Conservation (phyloP, 768 basidiomycete species). For the Albatrellus ellisii region DNA sequence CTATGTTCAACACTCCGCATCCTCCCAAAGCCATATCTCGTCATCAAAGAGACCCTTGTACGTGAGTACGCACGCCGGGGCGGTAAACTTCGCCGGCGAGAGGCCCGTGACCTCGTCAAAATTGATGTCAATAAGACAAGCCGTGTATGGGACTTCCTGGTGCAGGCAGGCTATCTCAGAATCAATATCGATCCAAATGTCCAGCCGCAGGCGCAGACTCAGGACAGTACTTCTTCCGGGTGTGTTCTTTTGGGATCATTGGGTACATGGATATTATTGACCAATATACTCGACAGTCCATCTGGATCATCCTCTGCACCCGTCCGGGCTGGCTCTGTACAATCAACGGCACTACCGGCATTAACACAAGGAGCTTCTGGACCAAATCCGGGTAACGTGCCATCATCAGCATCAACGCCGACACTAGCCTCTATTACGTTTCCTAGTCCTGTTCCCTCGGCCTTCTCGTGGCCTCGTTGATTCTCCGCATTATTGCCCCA, state of each 20-base stretch:
- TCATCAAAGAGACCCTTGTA: constrained; percentile 90
- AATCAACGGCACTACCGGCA: background rate
- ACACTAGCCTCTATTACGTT: background rate
- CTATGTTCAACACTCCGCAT: constrained; percentile 87
- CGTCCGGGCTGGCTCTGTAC: background rate
- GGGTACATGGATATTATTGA: background rate
- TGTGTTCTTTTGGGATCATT: background rate
- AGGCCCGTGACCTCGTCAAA: constrained; percentile 83
- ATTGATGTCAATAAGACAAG: constrained; percentile 91
- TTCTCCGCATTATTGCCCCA: background rate
- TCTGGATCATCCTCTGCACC: background rate
- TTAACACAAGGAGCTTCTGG: background rate
- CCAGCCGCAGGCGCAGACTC: constrained; percentile 30
- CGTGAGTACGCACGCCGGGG: constrained; percentile 86
- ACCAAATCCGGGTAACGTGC: background rate
- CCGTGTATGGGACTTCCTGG: constrained; percentile 87
- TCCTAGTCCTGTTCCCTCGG: background rate
- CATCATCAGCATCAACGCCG: background rate
- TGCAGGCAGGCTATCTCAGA: constrained; percentile 71
- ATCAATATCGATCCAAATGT: constrained; percentile 25
- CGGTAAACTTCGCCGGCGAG: constrained; percentile 76
- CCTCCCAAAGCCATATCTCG: constrained; percentile 88
- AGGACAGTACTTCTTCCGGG: constrained; percentile 4
- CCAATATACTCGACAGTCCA: background rate
- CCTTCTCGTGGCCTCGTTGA: background rate